Evolutionary conservation across 2,329 filamentous ascomycete genomes (phyloP).

Genomic region (Periconia sp.): DNA sequence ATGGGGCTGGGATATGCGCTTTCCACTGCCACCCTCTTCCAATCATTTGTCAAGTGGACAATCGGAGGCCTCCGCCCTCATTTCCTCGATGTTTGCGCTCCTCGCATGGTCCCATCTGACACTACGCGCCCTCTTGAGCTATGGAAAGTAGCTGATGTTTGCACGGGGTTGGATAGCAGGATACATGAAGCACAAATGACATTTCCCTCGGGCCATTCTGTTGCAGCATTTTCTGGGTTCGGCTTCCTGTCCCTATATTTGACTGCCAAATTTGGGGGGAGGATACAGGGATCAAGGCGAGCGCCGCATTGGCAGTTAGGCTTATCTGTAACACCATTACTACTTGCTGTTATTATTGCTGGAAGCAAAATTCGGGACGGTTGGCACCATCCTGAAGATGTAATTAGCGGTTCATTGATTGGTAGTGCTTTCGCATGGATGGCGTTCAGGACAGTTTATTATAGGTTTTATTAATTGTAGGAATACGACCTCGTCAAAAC

Average conservation of each 20-base stretch:
- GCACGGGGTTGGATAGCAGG: slow-evolving; percentile 15
- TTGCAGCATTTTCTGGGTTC: slow-evolving; percentile 36
- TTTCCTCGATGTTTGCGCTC: slow-evolving; percentile 31
- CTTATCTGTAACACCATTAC: slow-evolving; percentile 61
- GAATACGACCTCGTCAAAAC: no score
- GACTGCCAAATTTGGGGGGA: slow-evolving; percentile 26
- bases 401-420: slow-evolving; percentile 63
- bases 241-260: slow-evolving; percentile 31
- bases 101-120: slow-evolving; percentile 6
- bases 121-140: slow-evolving; percentile 2
- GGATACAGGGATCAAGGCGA: slow-evolving; percentile 29
- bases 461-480: no score
- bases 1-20: slow-evolving; percentile 35
- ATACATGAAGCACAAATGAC: slow-evolving; percentile 32
- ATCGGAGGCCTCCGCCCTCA: slow-evolving; percentile 39
- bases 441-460: slow-evolving; percentile 63
- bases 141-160: slow-evolving; percentile 18
- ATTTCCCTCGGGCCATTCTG: slow-evolving; percentile 33
- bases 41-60: slow-evolving; percentile 33
- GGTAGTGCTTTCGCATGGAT: slow-evolving; percentile 65
- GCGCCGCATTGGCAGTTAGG: slow-evolving; percentile 70
- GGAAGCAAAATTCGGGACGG: slow-evolving; percentile 68
- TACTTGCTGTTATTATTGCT: slow-evolving; percentile 65
- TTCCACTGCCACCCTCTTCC: slow-evolving; percentile 27
- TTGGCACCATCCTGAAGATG: slow-evolving; percentile 70